Conservation (phyloP, 805 yeast genomes). For the Lipomyces lipofer region DNA sequence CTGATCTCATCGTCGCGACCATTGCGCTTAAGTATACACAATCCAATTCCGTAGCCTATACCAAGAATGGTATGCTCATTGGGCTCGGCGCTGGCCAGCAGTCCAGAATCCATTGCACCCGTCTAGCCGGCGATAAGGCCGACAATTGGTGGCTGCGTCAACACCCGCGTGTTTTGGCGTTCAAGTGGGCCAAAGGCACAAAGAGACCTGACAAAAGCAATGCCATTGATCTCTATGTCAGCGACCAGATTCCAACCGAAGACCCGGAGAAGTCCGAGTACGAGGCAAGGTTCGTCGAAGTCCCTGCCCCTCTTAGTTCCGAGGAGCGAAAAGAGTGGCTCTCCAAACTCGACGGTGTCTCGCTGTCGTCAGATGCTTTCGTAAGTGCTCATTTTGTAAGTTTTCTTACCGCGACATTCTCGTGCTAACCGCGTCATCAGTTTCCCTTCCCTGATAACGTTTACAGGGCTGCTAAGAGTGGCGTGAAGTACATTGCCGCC, state of each 20-base stretch:
- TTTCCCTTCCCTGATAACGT: conserved; percentile 99
- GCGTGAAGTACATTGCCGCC: conserved; percentile 94
- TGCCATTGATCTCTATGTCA: conserved; percentile 92
- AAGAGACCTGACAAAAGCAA: conserved; percentile 98
- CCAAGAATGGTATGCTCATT: conserved; percentile 98
- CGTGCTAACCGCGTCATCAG: too few species aligned
- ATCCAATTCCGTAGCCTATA: conserved; percentile 97
- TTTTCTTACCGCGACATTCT: too few species aligned
- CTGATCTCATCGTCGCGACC: conserved; percentile 96
- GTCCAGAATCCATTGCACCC: conserved; percentile 97
- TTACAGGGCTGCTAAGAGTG: conserved; percentile 94
- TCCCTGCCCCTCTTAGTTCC: conserved; percentile 80
- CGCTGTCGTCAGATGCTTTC: conserved; percentile 96
- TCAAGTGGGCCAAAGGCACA: conserved; percentile 97
- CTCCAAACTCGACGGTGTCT: conserved; percentile 74
- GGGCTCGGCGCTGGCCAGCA: conserved; percentile 99
- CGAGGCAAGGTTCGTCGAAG: conserved; percentile 78
- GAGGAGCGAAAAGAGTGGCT: conserved; percentile 90
- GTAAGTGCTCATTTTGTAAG: too few species aligned
- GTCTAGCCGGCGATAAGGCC: conserved; percentile 99
- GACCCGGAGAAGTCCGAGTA: conserved; percentile 94
- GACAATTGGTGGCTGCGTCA: conserved; percentile 99
- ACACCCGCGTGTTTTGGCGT: conserved; percentile 88
- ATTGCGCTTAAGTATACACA: conserved; percentile 97
- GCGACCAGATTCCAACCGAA: conserved; percentile 83